Conservation (phyloP, 2,329 filamentous ascomycete genomes). For the Alternaria infectoria region DNA sequence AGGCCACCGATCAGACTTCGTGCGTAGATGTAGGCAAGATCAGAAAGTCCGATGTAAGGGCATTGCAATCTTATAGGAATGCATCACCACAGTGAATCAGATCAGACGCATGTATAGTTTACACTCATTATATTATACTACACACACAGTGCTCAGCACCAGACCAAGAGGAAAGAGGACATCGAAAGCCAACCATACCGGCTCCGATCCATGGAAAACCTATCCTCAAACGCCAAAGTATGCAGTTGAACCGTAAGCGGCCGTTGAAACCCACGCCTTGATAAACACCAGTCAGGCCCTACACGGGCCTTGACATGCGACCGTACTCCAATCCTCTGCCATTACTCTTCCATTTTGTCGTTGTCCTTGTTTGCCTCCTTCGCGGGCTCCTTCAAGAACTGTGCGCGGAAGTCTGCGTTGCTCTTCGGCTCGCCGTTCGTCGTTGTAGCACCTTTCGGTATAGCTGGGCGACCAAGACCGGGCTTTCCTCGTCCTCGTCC, state of each 20-base stretch:
- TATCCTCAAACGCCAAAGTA: constrained; percentile 4
- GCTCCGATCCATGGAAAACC: not conserved
- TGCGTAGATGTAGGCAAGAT: not conserved
- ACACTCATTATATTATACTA: constrained; percentile 8
- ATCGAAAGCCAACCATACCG: not conserved
- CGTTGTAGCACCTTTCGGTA: constrained; percentile 20
- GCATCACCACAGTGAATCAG: not conserved
- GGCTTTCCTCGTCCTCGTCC: constrained; percentile 36
- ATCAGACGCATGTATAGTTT: not conserved
- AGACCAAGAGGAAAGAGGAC: not conserved
- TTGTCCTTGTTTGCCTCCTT: constrained; percentile 23
- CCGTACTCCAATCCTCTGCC: constrained; percentile 23
- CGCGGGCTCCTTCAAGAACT: constrained; percentile 54
- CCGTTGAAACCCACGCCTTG: not conserved
- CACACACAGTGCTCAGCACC: constrained; percentile 1
- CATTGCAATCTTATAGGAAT: not conserved
- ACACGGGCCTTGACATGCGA: constrained; percentile 14
- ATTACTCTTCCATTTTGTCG: constrained; percentile 36
- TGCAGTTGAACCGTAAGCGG: constrained; percentile 1
- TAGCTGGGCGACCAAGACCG: constrained; percentile 38
- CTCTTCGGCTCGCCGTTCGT: constrained; percentile 53
- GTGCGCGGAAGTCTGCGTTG: constrained; percentile 64
- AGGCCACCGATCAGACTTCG: not conserved
- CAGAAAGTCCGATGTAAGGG: not conserved
- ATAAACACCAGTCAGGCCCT: constrained; percentile 19